phyloP scores from a whole-genome alignment of 2,329 filamentous ascomycete species.

The Diaporthe sp. region DNA sequence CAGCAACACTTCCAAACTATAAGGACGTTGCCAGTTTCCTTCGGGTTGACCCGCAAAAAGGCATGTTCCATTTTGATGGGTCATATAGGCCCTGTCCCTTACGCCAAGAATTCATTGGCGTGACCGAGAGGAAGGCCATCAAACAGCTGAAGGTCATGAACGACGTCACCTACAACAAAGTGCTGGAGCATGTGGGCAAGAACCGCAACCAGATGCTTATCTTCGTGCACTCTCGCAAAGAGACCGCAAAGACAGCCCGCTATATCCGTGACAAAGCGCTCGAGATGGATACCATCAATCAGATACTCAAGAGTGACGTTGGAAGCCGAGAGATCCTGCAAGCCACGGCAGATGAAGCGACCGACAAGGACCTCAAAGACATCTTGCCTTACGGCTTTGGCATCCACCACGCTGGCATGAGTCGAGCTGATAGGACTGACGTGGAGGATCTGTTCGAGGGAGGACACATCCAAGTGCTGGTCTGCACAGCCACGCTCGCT shows the following conservation, averaged over 20 bases:
- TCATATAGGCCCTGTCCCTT: conserved; percentile 94
- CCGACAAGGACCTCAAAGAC: conserved; percentile 92
- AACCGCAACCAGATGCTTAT: conserved; percentile 98
- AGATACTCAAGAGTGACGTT: conserved; percentile 93
- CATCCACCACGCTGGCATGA: conserved; percentile 99
- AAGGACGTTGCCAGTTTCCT: conserved; percentile 96
- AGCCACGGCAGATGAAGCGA: conserved; percentile 85
- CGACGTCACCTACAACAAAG: conserved; percentile 97
- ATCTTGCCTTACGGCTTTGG: conserved; percentile 96
- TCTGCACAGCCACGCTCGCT: conserved; percentile 97
- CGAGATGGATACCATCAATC: conserved; percentile 96
- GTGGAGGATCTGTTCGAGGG: conserved; percentile 96
- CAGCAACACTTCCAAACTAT: conserved; percentile 96
- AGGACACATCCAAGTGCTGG: conserved; percentile 92
- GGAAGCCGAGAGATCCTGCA: conserved; percentile 90
- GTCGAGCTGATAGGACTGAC: conserved; percentile 90
- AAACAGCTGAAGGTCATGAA: conserved; percentile 99
- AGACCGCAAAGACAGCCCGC: conserved; percentile 96
- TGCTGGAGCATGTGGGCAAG: conserved; percentile 93
- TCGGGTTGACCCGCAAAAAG: conserved; percentile 86
- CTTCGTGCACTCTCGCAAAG: conserved; percentile 97
- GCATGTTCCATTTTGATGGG: conserved; percentile 96
- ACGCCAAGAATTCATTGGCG: conserved; percentile 96
- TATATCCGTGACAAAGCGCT: conserved; percentile 97
- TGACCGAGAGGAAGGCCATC: conserved; percentile 98